Evolutionary conservation across 2,329 filamentous ascomycete species (phyloP), one percentile per base, ranked within the genome.

Genomic region (Phyllosticta paracitricarpa): DNA sequence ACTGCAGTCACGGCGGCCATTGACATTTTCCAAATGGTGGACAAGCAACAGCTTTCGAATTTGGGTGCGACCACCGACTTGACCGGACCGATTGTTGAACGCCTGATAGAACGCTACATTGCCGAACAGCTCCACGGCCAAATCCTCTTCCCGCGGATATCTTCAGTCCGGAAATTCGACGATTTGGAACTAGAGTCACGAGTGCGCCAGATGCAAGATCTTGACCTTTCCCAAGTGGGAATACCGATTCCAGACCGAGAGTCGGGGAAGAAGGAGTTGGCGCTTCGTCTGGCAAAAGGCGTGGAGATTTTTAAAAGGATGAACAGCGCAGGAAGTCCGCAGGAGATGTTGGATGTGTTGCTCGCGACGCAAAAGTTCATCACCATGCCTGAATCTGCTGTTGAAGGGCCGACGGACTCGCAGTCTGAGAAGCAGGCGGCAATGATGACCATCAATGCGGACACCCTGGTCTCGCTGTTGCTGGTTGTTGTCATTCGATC

Each of bases 221-320:
- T 99, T 61, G 94, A 99, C 73, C 89, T 99, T 59, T 94, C 91
- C 1, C 94, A 99, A 74, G 85, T 99, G 17, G 94, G 94, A 0
- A 91, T 99, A 58, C 81, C 84, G 3, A 89, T 97, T 54, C 88
- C 92, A 63, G 89, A 89, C 54, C 90, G 90, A 0, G 82, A 83
- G 59, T 82, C 82, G 66, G 89, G 86, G 35, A 97, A 96, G 70
- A 85, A 90, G 64, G 89, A 94, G 68, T 81, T 99, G 30, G 85
- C 89, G 2, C 80, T 86, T 25, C 84, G 91, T 57, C 81, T 99
- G 5, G 84, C 84, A 3, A 85, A 84, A 62, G 94, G 89, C 2
- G 87, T 97, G 7, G 89, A 94, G 33, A 88, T 92, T 69, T 97
- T 99, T 73, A 88, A 89, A 68, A 95, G 89, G 70, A 91, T 97